phyloP scores from a whole-genome alignment of 805 yeast species.

The Ogataea sp. region DNA sequence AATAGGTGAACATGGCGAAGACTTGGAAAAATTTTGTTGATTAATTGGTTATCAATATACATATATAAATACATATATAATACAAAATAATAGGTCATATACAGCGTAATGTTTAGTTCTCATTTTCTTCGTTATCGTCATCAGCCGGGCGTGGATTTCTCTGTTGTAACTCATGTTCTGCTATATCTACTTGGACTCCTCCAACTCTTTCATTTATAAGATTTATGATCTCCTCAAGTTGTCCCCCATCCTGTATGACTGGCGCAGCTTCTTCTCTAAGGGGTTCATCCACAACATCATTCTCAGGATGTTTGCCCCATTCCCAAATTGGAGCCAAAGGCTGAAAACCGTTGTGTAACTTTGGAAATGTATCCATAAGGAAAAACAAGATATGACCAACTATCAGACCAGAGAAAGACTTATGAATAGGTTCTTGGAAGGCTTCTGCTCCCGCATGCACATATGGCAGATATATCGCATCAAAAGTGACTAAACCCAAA shows the following conservation, averaged over 20 bases:
- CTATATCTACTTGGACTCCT: neutral
- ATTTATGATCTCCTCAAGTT: neutral
- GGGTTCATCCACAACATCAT: neutral
- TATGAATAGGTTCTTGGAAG: constrained; percentile 3
- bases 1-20: constrained; percentile 26
- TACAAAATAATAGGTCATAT: too few relatives aligned
- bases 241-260: neutral
- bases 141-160: neutral
- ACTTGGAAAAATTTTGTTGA: constrained; percentile 17
- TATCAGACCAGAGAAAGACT: constrained; percentile 25
- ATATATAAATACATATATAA: too few relatives aligned
- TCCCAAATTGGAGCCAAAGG: constrained; percentile 36
- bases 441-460: constrained; percentile 21
- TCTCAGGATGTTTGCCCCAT: constrained; percentile 10
- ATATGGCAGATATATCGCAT: constrained; percentile 38
- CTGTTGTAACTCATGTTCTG: neutral
- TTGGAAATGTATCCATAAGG: constrained; percentile 34
- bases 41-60: neutral
- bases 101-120: neutral
- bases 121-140: neutral
- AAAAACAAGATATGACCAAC: constrained; percentile 36
- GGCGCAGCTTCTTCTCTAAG: neutral
- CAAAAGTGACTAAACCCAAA: constrained; percentile 32
- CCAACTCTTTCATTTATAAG: neutral
- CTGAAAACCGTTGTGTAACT: constrained; percentile 22